A percentile compares a stretch with the other conserved stretches of the same genome.
Evolutionary conservation across 176 grass and related monocot species (phyloP).

Genomic region (Eragrostis nindensis): DNA sequence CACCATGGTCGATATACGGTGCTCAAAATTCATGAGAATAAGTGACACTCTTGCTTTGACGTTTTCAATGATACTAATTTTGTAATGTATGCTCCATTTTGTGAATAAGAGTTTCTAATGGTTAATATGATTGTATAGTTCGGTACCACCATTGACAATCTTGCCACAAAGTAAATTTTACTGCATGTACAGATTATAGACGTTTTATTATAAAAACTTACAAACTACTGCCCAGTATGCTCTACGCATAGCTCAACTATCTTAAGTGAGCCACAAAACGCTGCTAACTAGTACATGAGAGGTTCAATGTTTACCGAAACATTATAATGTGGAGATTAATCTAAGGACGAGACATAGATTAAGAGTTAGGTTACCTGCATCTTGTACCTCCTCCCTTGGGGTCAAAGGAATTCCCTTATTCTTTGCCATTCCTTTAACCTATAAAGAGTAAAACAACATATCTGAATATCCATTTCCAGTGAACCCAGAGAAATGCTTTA

Average conservation of each 20-base stretch:
- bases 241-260: slow-evolving; percentile 13
- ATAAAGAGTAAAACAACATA: background rate
- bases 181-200: background rate
- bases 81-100: background rate
- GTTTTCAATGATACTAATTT: background rate
- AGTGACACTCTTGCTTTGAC: background rate
- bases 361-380: slow-evolving; percentile 64
- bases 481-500: background rate
- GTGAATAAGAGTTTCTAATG: background rate
- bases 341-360: background rate
- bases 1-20: background rate
- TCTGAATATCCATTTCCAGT: background rate
- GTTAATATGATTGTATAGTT: slow-evolving; percentile 4
- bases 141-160: background rate
- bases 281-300: background rate
- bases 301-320: slow-evolving; percentile 14
- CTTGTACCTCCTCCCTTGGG: slow-evolving; percentile 66
- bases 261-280: background rate
- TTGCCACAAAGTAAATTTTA: background rate
- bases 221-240: background rate
- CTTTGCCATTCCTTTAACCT: slow-evolving; percentile 96
- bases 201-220: background rate
- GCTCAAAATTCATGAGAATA: slow-evolving; percentile 23
- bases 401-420: slow-evolving; percentile 68
- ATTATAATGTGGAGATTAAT: background rate